Evolutionary conservation across 2,329 filamentous ascomycete genomes (phyloP).

Genomic region (Dactylellina drechsleri): DNA sequence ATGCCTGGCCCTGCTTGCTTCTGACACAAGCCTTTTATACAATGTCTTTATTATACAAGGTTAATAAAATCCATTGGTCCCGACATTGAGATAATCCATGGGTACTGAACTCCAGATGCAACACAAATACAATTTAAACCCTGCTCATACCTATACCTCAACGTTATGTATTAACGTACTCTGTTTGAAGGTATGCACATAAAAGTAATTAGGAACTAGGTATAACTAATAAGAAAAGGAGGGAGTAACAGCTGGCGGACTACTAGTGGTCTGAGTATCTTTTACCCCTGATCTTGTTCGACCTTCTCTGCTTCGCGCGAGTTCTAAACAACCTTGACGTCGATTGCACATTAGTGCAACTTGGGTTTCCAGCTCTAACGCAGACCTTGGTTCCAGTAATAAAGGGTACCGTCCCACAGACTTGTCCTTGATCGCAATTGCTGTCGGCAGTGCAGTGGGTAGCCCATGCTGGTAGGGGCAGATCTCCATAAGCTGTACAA

Average conservation of each 20-base stretch:
- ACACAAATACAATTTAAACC: no score
- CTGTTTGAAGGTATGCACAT: no score
- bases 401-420: conserved; percentile 32
- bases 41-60: conserved; percentile 1
- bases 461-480: conserved; percentile 22
- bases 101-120: no score
- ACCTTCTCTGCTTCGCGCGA: conserved; percentile 22
- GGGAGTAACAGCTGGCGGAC: no score
- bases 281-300: neutral
- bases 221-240: no score
- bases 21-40: neutral
- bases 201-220: no score
- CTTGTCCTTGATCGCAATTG: conserved; percentile 17
- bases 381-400: conserved; percentile 20
- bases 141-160: no score
- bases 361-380: neutral
- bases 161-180: no score
- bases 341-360: conserved; percentile 12
- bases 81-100: neutral
- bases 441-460: conserved; percentile 9
- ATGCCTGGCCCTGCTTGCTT: conserved; percentile 1
- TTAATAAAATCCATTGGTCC: conserved; percentile 2
- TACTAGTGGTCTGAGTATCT: neutral
- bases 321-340: conserved; percentile 22
- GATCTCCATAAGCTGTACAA: conserved; percentile 35